A percentile compares a stretch with the other conserved stretches of the same genome.
Evolutionary conservation across 352 stramenopile genomes (phyloP).

Genomic region (Pythium dissotocum): DNA sequence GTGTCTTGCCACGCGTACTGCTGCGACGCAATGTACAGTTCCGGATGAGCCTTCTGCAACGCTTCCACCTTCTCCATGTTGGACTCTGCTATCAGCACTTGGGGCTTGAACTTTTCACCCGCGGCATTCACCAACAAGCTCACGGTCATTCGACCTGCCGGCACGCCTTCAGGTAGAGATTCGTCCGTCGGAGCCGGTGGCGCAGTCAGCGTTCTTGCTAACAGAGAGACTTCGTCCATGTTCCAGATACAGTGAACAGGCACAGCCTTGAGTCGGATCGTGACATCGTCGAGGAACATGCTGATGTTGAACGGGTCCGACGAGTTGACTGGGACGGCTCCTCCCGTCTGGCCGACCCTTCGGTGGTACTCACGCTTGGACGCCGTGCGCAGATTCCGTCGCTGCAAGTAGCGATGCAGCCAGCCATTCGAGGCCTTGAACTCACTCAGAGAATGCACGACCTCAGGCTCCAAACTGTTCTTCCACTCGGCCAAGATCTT

Average conservation of each 20-base stretch:
- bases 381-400: conserved; percentile 64
- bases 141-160: conserved; percentile 41
- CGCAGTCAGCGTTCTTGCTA: conserved; percentile 5
- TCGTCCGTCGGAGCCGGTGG: neutral
- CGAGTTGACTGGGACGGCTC: conserved; percentile 7
- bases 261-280: conserved; percentile 47
- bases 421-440: conserved; percentile 87
- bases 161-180: neutral
- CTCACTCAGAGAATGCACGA: conserved; percentile 75
- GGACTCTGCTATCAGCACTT: conserved; percentile 43
- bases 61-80: conserved; percentile 18
- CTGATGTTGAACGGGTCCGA: conserved; percentile 27
- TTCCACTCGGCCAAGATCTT: conserved; percentile 78
- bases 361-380: conserved; percentile 43
- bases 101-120: conserved; percentile 62
- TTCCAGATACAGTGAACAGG: conserved; percentile 72
- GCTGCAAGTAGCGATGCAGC: conserved; percentile 77
- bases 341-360: conserved; percentile 10
- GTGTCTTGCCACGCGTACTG: conserved; percentile 48
- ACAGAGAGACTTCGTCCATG: conserved; percentile 55
- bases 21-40: conserved; percentile 17
- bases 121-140: conserved; percentile 57
- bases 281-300: conserved; percentile 43
- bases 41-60: conserved; percentile 18
- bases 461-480: conserved; percentile 64